Base-by-base conservation (phyloP, 176 grass and related monocot genomes). In the Aegilops sharonensis region DNA sequence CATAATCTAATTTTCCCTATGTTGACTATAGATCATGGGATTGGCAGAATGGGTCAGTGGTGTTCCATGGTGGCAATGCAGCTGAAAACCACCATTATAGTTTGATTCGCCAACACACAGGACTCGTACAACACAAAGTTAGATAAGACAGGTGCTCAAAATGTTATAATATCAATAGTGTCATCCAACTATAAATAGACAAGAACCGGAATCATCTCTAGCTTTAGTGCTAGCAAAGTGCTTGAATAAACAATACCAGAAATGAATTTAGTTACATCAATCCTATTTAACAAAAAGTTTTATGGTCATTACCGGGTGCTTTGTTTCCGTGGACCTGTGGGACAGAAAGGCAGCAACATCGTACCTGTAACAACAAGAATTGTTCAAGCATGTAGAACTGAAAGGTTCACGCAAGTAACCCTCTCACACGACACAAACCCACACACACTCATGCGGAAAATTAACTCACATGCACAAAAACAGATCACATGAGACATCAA, bases 291-390 rank as follows among this genome's bases (percentile, higher is more conserved):
- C 7, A 72, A 50, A 56, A 59, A 85, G 50, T 4, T 32, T 0
- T 57, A 29, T 56, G 37, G 10, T 70, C 39, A 43, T 93, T 91
- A 95, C 94, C 87, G 94, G 94, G 34, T 95, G 89, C 60, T 68
- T 81, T 9, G 87, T 25, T 87, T 95, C 89, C 77, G 89, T 89
- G 54, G 83, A 72, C 72, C 91, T 89, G 57, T 95, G 90, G 17
- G 91, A 87, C 71, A 93, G 78, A 65, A 95, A 93, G 36, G 68
- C 89, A 80, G 91, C 89, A 85, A 95, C 94, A 89, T 95, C 94
- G 75, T 95, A 93, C 94, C 94, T 95, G 63, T 47, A 91, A 72
- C 8, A 85, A 30, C 68, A 77, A 81, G 70, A 37, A 9, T 56
- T 40, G 36, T 39, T 40, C 24, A 90, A 5, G 27, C 52, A 83